phyloP scores from a whole-genome alignment of 2,329 filamentous ascomycete species.

The Coniochaeta sp. region DNA sequence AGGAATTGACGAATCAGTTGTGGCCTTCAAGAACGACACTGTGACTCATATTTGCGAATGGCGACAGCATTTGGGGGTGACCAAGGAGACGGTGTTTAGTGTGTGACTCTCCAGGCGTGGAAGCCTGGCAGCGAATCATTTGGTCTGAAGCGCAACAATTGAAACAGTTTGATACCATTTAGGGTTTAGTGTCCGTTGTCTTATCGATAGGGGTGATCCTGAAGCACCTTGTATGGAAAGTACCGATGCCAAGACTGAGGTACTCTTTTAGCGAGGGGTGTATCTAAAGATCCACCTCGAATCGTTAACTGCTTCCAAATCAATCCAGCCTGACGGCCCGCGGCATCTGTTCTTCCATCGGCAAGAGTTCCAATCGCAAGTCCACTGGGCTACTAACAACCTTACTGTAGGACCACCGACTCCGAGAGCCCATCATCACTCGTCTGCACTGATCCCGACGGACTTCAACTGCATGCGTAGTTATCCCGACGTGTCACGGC shows the following conservation, averaged over 20 bases:
- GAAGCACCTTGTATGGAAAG: neutral
- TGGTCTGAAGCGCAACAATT: neutral
- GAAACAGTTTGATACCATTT: neutral
- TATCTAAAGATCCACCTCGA: neutral
- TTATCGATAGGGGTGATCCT: neutral
- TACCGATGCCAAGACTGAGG: neutral
- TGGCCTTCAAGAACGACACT: neutral
- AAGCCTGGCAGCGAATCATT: neutral
- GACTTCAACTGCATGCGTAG: neutral
- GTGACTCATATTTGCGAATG: neutral
- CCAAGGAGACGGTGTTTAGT: neutral
- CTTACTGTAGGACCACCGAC: too few species aligned
- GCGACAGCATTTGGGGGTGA: neutral
- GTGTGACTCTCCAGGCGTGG: neutral
- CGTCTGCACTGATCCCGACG: too few species aligned
- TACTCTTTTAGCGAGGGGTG: neutral
- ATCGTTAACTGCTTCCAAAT: neutral
- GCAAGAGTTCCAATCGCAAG: neutral
- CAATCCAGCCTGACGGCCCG: neutral
- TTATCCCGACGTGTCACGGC: neutral
- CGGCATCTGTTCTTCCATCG: neutral
- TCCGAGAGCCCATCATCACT: too few species aligned
- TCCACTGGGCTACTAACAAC: too few species aligned
- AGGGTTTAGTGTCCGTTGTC: neutral
- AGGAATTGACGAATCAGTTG: neutral